These are phyloP conservation scores for Calonectria naviculata DNA, from an alignment of 2,329 filamentous ascomycete species.

Conservation along the genomic window DNA sequence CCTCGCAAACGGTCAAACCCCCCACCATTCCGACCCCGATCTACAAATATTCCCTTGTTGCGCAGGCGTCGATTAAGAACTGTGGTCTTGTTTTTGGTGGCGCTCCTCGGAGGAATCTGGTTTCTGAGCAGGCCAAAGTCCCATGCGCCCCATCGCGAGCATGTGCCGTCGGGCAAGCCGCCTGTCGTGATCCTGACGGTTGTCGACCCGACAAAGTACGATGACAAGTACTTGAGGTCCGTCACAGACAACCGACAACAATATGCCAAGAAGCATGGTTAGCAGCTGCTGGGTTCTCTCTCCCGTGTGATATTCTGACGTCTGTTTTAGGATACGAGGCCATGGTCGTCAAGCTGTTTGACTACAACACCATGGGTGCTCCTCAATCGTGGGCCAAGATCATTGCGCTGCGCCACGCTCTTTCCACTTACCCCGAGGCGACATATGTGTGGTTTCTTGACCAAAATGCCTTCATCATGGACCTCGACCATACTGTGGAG, in stretches of 20 bases:
- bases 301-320: conserved; percentile 13
- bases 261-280: conserved; percentile 91
- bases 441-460: conserved; percentile 91
- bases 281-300: conserved; percentile 36
- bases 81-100: conserved; percentile 64
- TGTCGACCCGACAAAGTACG: conserved; percentile 75
- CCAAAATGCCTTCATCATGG: conserved; percentile 89
- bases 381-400: conserved; percentile 80
- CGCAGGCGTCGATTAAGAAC: conserved; percentile 73
- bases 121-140: conserved; percentile 59
- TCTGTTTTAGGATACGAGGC: conserved; percentile 79
- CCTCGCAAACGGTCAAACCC: conserved; percentile 85
- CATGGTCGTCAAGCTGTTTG: conserved; percentile 81
- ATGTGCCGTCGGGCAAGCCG: conserved; percentile 64
- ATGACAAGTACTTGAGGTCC: conserved; percentile 74
- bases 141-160: conserved; percentile 46
- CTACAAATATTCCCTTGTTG: conserved; percentile 62
- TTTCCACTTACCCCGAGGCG: conserved; percentile 81
- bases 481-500: conserved; percentile 76
- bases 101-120: conserved; percentile 69
- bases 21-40: conserved; percentile 74
- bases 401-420: conserved; percentile 88
- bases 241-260: conserved; percentile 85
- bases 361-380: conserved; percentile 76
- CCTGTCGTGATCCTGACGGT: conserved; percentile 86